Conservation (phyloP, 2,329 filamentous ascomycete species). For the Aspergillus ochraceus region DNA sequence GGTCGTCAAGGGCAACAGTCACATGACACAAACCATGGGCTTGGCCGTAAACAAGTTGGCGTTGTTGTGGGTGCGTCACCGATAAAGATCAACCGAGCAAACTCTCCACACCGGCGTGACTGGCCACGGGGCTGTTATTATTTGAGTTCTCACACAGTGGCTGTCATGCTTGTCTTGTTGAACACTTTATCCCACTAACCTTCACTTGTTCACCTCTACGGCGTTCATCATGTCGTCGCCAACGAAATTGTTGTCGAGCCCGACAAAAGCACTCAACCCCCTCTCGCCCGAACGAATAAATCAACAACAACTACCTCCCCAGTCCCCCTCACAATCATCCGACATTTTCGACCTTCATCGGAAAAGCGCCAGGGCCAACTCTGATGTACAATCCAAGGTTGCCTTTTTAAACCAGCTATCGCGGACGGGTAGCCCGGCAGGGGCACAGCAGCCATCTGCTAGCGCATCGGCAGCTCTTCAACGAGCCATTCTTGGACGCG, state of each 20-base stretch:
- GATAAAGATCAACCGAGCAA: slow-evolving; percentile 11
- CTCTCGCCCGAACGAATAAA: slow-evolving; percentile 52
- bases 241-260: slow-evolving; percentile 31
- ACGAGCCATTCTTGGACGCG: slow-evolving; percentile 46
- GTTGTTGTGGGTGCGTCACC: slow-evolving; percentile 31
- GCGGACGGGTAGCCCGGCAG: slow-evolving; percentile 32
- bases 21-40: slow-evolving; percentile 24
- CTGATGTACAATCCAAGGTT: slow-evolving; percentile 51
- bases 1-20: slow-evolving; percentile 34
- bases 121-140: neutral
- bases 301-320: slow-evolving; percentile 45
- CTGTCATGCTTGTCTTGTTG: slow-evolving; percentile 2
- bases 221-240: slow-evolving; percentile 36
- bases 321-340: slow-evolving; percentile 40
- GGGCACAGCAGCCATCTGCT: slow-evolving; percentile 27
- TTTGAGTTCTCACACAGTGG: slow-evolving; percentile 17
- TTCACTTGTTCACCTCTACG: slow-evolving; percentile 4
- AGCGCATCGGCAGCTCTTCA: slow-evolving; percentile 46
- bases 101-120: slow-evolving; percentile 18
- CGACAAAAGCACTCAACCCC: slow-evolving; percentile 39
- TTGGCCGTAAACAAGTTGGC: slow-evolving; percentile 28
- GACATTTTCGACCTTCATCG: slow-evolving; percentile 38
- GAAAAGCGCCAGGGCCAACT: slow-evolving; percentile 36
- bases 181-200: neutral
- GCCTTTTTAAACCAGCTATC: slow-evolving; percentile 50